A percentile compares a stretch with the other conserved stretches of the same genome.
Conservation (phyloP, 2,329 filamentous ascomycete species). For the Fusarium nisikadoi region DNA sequence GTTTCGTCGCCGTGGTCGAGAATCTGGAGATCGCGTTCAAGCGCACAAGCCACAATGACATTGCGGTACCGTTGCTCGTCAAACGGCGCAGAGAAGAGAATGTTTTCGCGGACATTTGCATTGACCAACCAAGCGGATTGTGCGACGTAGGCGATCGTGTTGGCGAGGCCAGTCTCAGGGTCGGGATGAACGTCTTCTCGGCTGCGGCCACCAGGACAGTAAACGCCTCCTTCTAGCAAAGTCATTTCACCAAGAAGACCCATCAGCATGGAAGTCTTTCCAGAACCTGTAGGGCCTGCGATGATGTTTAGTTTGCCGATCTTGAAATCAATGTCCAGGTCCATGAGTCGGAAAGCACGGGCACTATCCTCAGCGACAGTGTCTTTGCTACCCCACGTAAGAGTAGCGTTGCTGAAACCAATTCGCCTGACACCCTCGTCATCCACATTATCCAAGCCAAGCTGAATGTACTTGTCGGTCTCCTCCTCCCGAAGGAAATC, state of each 20-base stretch:
- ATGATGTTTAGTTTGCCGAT: conserved; percentile 92
- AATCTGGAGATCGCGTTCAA: conserved; percentile 91
- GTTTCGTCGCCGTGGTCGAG: conserved; percentile 93
- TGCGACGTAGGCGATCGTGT: conserved; percentile 95
- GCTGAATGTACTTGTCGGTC: conserved; percentile 92
- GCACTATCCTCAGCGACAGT: conserved; percentile 71
- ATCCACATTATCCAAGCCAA: conserved; percentile 75
- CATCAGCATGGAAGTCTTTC: conserved; percentile 97
- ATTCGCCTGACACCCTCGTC: conserved; percentile 78
- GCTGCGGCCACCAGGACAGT: conserved; percentile 84
- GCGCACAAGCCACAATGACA: conserved; percentile 89
- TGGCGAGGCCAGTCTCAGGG: conserved; percentile 85
- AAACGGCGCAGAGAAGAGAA: conserved; percentile 84
- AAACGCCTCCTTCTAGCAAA: conserved; percentile 80
- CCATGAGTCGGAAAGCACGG: conserved; percentile 83
- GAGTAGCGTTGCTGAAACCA: conserved; percentile 84
- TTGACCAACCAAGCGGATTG: conserved; percentile 98
- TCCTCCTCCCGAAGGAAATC: conserved; percentile 93
- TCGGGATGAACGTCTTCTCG: conserved; percentile 86
- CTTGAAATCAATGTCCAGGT: conserved; percentile 83
- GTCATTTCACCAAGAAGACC: conserved; percentile 97
- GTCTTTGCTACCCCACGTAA: conserved; percentile 85
- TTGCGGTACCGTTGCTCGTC: conserved; percentile 86
- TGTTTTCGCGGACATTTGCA: conserved; percentile 94
- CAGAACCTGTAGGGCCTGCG: conserved; percentile 90